Evolutionary conservation across 2,329 filamentous ascomycete genomes (phyloP).

Genomic region (Colletotrichum sp.): DNA sequence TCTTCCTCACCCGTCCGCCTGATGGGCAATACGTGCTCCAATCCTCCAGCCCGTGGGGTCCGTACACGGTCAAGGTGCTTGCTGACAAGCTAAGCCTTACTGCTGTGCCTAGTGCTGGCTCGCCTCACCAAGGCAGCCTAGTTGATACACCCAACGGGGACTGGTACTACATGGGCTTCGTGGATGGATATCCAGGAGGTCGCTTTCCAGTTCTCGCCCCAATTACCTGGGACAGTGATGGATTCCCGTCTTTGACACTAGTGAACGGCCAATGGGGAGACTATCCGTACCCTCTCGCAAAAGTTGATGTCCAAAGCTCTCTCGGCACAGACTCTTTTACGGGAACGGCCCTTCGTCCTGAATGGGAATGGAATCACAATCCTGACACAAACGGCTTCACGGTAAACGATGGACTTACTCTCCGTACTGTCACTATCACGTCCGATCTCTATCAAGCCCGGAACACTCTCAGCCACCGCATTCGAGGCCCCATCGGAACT

Average conservation of each 20-base stretch:
- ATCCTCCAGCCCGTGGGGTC: constrained; percentile 51
- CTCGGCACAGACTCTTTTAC: constrained; percentile 17
- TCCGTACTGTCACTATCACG: constrained; percentile 55
- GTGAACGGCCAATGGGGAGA: constrained; percentile 49
- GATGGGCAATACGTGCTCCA: constrained; percentile 50
- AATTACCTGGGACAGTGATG: constrained; percentile 48
- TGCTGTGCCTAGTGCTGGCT: constrained; percentile 42
- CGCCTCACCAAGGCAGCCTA: constrained; percentile 60
- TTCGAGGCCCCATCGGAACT: constrained; percentile 48
- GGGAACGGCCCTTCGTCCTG: constrained; percentile 41
- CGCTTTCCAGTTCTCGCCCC: constrained; percentile 63
- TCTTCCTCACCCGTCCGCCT: constrained; percentile 50
- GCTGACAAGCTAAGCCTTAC: constrained; percentile 30
- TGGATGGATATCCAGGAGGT: constrained; percentile 58
- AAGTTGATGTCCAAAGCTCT: background rate
- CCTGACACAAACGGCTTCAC: constrained; percentile 54
- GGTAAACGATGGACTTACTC: constrained; percentile 39
- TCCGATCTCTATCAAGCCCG: constrained; percentile 50
- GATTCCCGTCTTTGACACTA: constrained; percentile 49
- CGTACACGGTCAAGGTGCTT: constrained; percentile 49
- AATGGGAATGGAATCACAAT: constrained; percentile 69
- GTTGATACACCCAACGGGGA: constrained; percentile 55
- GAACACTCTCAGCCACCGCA: constrained; percentile 50
- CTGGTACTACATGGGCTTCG: constrained; percentile 66
- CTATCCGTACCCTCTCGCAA: constrained; percentile 37